Evolutionary conservation across 2,329 filamentous ascomycete genomes (phyloP), one percentile per base, ranked within the genome.

Genomic region (Sporothrix mexicana): DNA sequence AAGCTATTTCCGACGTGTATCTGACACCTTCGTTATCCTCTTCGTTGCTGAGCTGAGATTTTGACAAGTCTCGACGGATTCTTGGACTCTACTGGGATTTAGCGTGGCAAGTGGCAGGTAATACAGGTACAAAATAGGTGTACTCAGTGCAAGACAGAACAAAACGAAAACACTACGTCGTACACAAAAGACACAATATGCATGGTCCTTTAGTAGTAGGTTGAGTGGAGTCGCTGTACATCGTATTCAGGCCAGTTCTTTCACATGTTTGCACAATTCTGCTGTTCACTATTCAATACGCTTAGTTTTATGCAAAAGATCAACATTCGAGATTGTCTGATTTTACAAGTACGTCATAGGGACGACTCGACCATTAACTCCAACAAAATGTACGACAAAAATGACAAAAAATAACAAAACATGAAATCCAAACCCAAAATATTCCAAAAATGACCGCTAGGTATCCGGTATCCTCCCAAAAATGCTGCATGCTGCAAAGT

Each of bases 391-490:
- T 36, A 36, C 7, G 30, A 36, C 30, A 36, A 36, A 36, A 36
- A 36, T 36, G 30, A 36, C 30, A 36, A 36, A 3, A 20, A 10
- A n/a, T 41, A n/a, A n/a, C 7, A 30, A 61, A 25, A 25, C 43
- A 47, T 8, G 8, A n/a, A 64, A 64, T 5, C 59, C 20, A 64
- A 20, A 12, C 7, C 30, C 30, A 45, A 45, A 20, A n/a, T n/a
- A n/a, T n/a, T 20, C 8, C 3, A 55, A 55, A 55, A 55, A 20
- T n/a, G 20, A 36, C 36, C 20, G 61, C 41, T 66, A 47, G 41
- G 61, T 66, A 47, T 66, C 41, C 41, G 41, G 61, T 66, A 47
- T 66, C 41, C 41, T 45, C 41, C 61, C 30, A 36, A 36, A 49
- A 43, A 45, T 36, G 30, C 30, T 36, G 30, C 30, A 36, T 36